A percentile compares a stretch with the other conserved stretches of the same genome.
Evolutionary conservation across 2,329 filamentous ascomycete genomes (phyloP).

Genomic region (Ceratocystis eucalypticola): DNA sequence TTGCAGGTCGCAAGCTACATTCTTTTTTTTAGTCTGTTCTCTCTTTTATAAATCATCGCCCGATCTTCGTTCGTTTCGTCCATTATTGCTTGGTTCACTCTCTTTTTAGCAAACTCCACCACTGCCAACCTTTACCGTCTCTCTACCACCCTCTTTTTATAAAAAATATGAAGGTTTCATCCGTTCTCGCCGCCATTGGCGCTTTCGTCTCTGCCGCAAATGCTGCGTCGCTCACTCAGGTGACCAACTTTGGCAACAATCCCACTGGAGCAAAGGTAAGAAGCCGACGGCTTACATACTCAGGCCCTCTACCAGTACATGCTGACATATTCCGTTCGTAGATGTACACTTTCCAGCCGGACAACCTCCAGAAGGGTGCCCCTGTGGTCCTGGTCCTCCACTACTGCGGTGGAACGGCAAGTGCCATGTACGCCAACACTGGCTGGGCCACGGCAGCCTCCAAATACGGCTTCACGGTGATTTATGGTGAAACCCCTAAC

Average conservation of each 20-base stretch:
- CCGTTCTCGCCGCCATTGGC: conserved; percentile 4
- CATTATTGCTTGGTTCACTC: neutral
- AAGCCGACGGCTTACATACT: neutral
- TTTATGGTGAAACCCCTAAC: conserved; percentile 42
- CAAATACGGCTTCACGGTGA: conserved; percentile 34
- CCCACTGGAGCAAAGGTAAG: conserved; percentile 20
- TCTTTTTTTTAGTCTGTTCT: neutral
- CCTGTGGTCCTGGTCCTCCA: conserved; percentile 39
- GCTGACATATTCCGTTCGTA: neutral
- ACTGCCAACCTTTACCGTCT: too few relatives aligned
- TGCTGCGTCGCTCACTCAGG: conserved; percentile 26
- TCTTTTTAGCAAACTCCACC: neutral
- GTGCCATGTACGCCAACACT: conserved; percentile 35
- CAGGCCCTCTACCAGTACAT: neutral
- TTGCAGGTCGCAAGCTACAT: neutral
- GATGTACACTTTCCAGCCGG: conserved; percentile 27
- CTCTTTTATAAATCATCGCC: neutral
- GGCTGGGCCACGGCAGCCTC: conserved; percentile 36
- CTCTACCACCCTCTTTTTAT: too few relatives aligned
- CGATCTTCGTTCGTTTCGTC: neutral
- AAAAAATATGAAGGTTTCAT: conserved; percentile 9
- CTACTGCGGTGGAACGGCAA: conserved; percentile 39
- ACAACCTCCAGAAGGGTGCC: conserved; percentile 29
- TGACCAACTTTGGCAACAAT: conserved; percentile 30
- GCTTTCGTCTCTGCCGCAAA: conserved; percentile 10